A percentile compares a stretch with the other conserved stretches of the same genome.
Conservation (phyloP, 2,329 filamentous ascomycete genomes). For the Pseudogymnoascus sp. region DNA sequence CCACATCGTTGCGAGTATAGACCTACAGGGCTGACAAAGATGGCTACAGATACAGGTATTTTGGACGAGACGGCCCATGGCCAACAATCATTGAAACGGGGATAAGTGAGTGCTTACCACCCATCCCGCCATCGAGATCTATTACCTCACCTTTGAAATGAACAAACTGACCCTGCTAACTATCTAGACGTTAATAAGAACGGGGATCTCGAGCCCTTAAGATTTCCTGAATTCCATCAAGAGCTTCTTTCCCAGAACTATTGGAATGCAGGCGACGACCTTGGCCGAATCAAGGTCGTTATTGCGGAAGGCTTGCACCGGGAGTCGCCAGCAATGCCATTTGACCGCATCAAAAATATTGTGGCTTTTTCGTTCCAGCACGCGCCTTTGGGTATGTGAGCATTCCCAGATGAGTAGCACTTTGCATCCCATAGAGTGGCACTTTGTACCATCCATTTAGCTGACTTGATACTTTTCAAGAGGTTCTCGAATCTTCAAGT, state of each 20-base stretch:
- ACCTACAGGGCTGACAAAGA: conserved; percentile 21
- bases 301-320: conserved; percentile 66
- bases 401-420: neutral
- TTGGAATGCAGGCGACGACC: conserved; percentile 64
- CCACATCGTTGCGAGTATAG: conserved; percentile 10
- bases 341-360: conserved; percentile 64
- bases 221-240: conserved; percentile 65
- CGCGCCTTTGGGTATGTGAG: conserved; percentile 61
- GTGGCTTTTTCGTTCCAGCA: conserved; percentile 80
- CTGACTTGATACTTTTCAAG: conserved; percentile 36
- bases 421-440: neutral
- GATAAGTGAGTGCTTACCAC: conserved; percentile 35
- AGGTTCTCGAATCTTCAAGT: conserved; percentile 61
- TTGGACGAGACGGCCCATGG: conserved; percentile 44
- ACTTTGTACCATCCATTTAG: neutral
- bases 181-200: conserved; percentile 25
- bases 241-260: conserved; percentile 61
- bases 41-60: conserved; percentile 49
- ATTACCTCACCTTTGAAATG: neutral
- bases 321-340: conserved; percentile 43
- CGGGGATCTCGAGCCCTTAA: conserved; percentile 54
- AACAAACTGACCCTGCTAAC: neutral
- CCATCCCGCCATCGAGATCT: neutral
- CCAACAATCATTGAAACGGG: conserved; percentile 38
- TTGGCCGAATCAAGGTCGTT: conserved; percentile 69